phyloP scores from a whole-genome alignment of 305 asterid species.

The Solanum chacoense region DNA sequence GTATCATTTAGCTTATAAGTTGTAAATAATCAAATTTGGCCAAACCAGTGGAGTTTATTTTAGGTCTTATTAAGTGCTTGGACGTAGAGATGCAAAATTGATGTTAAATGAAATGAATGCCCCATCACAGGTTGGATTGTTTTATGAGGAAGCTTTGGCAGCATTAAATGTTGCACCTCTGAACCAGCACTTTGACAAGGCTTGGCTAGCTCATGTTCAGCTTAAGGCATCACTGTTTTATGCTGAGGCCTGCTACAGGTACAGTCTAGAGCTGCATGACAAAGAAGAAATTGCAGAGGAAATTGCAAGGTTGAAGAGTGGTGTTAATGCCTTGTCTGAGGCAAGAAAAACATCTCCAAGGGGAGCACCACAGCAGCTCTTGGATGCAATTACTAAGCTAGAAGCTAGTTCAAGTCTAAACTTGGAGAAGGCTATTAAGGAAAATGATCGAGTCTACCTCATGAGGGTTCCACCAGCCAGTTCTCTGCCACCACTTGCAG shows the following conservation, averaged over 20 bases:
- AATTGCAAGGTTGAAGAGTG: slow-evolving; percentile 88
- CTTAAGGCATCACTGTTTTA: slow-evolving; percentile 86
- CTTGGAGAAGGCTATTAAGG: slow-evolving; percentile 88
- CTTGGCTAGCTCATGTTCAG: slow-evolving; percentile 91
- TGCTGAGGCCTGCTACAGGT: slow-evolving; percentile 90
- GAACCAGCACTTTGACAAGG: slow-evolving; percentile 87
- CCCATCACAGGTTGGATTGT: slow-evolving; percentile 58
- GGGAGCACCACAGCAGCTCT: slow-evolving; percentile 81
- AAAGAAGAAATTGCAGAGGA: slow-evolving; percentile 98
- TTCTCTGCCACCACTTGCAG: slow-evolving; percentile 73
- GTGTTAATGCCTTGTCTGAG: slow-evolving; percentile 51
- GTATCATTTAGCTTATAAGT: neutral
- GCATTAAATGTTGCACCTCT: slow-evolving; percentile 66
- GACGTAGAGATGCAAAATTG: neutral
- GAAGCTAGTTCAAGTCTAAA: slow-evolving; percentile 60
- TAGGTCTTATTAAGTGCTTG: neutral
- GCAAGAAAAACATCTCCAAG: slow-evolving; percentile 78
- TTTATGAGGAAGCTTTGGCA: slow-evolving; percentile 88
- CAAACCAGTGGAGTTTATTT: neutral
- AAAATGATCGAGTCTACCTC: slow-evolving; percentile 90
- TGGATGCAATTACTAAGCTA: slow-evolving; percentile 68
- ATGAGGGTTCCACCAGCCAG: slow-evolving; percentile 94
- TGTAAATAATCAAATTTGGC: slow-evolving; percentile 1
- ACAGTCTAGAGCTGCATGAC: slow-evolving; percentile 83
- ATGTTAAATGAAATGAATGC: neutral